phyloP scores from a whole-genome alignment of 1,284 basidiomycete species.

The Xerocomus minutiporus region DNA sequence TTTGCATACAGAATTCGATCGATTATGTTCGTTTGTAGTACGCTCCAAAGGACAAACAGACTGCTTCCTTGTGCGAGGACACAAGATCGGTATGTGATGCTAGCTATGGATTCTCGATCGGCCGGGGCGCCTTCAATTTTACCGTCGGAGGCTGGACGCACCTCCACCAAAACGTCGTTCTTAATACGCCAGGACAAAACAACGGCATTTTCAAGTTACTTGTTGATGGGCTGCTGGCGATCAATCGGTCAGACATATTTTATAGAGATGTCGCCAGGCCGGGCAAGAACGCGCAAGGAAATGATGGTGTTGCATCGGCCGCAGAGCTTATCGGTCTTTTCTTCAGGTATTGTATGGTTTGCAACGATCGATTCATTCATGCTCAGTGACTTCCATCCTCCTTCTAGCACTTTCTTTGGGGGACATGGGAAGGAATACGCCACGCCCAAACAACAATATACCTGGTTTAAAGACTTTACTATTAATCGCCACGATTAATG shows the following conservation, averaged over 20 bases:
- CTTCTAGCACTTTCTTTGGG: conserved; percentile 70
- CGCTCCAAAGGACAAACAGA: conserved; percentile 58
- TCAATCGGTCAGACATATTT: conserved; percentile 53
- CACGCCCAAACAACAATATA: conserved; percentile 65
- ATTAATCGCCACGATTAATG: conserved; percentile 29
- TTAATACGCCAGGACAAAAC: conserved; percentile 65
- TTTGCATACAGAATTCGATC: neutral
- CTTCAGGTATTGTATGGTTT: conserved; percentile 52
- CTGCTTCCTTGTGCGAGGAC: conserved; percentile 50
- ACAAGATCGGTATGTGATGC: conserved; percentile 58
- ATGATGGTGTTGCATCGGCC: conserved; percentile 8
- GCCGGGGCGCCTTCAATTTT: conserved; percentile 70
- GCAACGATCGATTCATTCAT: neutral
- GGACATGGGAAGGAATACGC: conserved; percentile 63
- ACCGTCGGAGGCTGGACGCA: conserved; percentile 62
- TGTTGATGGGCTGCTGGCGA: conserved; percentile 51
- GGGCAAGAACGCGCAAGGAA: neutral
- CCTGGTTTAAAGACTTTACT: conserved; percentile 69
- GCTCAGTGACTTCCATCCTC: neutral
- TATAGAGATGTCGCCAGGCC: conserved; percentile 45
- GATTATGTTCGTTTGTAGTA: conserved; percentile 43
- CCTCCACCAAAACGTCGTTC: conserved; percentile 54
- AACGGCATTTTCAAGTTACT: conserved; percentile 48
- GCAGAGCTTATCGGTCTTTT: conserved; percentile 64
- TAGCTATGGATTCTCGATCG: conserved; percentile 66